A percentile compares a stretch with the other conserved stretches of the same genome.
phyloP scores from a whole-genome alignment of 306 rosid species.

The Vigna unguiculata region DNA sequence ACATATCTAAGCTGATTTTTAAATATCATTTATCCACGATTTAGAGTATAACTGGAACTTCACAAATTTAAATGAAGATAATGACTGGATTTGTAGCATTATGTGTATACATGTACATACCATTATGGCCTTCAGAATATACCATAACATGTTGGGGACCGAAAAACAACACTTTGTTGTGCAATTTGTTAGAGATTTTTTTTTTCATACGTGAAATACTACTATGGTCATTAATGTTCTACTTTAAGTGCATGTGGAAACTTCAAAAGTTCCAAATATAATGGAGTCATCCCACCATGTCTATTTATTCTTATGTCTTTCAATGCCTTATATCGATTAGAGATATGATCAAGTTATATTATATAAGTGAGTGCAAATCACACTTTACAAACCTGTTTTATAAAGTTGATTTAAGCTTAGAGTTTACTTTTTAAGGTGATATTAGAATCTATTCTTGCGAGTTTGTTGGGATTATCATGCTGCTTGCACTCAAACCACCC shows the following conservation, averaged over 20 bases:
- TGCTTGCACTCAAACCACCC: too few relatives aligned
- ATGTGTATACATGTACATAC: too few relatives aligned
- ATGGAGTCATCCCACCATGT: not conserved
- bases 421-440: too few relatives aligned
- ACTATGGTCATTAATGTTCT: not conserved
- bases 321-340: not conserved
- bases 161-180: not conserved
- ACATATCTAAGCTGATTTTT: not conserved
- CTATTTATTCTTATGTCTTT: conserved; percentile 23
- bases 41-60: not conserved
- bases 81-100: not conserved
- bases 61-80: not conserved
- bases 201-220: not conserved
- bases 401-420: too few relatives aligned
- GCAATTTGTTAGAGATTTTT: not conserved
- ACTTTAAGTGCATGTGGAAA: not conserved
- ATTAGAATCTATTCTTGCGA: too few relatives aligned
- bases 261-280: not conserved
- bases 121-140: not conserved
- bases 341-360: too few relatives aligned
- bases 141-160: not conserved
- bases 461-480: too few relatives aligned
- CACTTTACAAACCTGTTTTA: too few relatives aligned
- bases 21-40: not conserved
- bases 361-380: too few relatives aligned